Conservation (phyloP, 768 basidiomycete species). For the Aureoboletus auriporus region DNA sequence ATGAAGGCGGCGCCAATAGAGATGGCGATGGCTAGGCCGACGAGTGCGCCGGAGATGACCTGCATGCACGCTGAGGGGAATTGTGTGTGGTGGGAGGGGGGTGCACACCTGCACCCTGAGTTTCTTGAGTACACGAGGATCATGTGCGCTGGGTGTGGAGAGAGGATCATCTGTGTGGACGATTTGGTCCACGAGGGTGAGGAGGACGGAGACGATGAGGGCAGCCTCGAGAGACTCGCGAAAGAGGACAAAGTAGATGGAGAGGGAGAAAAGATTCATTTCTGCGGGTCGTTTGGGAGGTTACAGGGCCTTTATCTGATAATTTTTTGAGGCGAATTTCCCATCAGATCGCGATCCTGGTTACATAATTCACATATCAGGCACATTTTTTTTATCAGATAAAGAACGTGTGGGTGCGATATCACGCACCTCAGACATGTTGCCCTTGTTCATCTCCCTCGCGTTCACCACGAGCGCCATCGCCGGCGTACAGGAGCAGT, state of each 20-base stretch:
- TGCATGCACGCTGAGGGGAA: slow-evolving; percentile 22
- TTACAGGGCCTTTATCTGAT: slow-evolving; percentile 6
- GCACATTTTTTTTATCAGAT: no score
- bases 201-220: slow-evolving; percentile 89
- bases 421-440: no score
- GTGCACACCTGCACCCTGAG: slow-evolving; percentile 59
- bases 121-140: slow-evolving; percentile 51
- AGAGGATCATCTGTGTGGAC: slow-evolving; percentile 34
- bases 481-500: slow-evolving; percentile 68
- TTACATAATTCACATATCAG: no score
- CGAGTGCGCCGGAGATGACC: slow-evolving; percentile 71
- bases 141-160: slow-evolving; percentile 27
- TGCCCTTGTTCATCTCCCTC: background rate
- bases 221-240: slow-evolving; percentile 91
- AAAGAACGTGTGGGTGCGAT: no score
- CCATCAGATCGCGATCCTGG: no score
- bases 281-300: background rate
- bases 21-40: slow-evolving; percentile 76
- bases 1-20: slow-evolving; percentile 90
- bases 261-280: slow-evolving; percentile 72
- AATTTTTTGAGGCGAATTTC: background rate
- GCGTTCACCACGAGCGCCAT: slow-evolving; percentile 34
- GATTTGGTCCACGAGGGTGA: slow-evolving; percentile 88
- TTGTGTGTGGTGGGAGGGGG: background rate
- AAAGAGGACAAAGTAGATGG: slow-evolving; percentile 96